Conservation (phyloP, 257 asterid species). For the Penstemon eatonii region DNA sequence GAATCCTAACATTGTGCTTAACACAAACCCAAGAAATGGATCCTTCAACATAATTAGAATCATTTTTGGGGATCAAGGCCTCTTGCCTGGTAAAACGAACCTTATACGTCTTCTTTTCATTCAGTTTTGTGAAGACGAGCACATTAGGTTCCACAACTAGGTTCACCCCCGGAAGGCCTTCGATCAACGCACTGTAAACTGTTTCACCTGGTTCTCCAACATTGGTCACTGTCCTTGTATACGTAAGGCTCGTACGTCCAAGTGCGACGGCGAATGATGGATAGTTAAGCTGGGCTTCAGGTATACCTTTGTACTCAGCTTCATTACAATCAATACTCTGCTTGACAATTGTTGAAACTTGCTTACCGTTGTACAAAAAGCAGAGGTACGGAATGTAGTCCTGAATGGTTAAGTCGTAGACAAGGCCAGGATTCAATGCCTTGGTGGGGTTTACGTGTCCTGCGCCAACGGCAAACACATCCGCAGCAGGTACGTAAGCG, state of each 20-base stretch:
- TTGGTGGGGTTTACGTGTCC: slow-evolving; percentile 30
- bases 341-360: too few relatives aligned
- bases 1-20: slow-evolving; percentile 37
- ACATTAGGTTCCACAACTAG: slow-evolving; percentile 28
- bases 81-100: slow-evolving; percentile 17
- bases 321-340: too few relatives aligned
- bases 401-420: slow-evolving; percentile 23
- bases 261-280: slow-evolving; percentile 39
- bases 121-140: slow-evolving; percentile 33
- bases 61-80: background rate
- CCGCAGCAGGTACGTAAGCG: background rate
- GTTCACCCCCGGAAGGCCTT: background rate
- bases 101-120: slow-evolving; percentile 36
- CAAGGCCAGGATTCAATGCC: slow-evolving; percentile 32
- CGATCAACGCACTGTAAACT: background rate
- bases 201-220: slow-evolving; percentile 40
- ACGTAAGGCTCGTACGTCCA: slow-evolving; percentile 11
- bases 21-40: slow-evolving; percentile 36
- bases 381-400: slow-evolving; percentile 26
- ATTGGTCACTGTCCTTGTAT: slow-evolving; percentile 45
- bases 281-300: slow-evolving; percentile 30
- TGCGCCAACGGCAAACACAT: slow-evolving; percentile 27
- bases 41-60: slow-evolving; percentile 30
- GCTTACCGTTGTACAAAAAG: background rate
- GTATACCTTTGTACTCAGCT: slow-evolving; percentile 21